These are phyloP conservation scores for Tulasnella calospora DNA, from an alignment of 768 basidiomycete species.

Conservation along the genomic window DNA sequence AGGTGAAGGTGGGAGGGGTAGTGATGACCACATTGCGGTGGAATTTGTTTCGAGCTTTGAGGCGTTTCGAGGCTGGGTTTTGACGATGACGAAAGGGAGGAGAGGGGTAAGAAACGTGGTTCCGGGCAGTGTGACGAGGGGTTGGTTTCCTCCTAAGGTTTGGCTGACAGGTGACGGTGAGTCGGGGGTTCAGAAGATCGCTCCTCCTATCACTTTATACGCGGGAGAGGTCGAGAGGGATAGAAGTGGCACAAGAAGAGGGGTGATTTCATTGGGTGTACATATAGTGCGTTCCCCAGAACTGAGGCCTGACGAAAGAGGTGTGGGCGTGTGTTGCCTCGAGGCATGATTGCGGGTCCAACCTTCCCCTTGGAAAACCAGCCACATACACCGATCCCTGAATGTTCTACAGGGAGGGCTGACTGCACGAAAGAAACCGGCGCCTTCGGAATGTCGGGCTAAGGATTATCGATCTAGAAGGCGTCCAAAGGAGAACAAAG, in stretches of 20 bases:
- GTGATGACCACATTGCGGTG: constrained; percentile 1
- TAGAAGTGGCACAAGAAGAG: not conserved
- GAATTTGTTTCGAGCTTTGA: not conserved
- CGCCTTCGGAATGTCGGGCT: not conserved
- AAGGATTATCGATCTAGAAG: not conserved
- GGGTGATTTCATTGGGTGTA: not conserved
- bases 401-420: not conserved
- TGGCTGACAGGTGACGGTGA: not conserved
- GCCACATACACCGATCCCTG: constrained; percentile 3
- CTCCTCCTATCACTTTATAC: not conserved
- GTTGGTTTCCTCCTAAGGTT: not conserved
- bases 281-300: constrained; percentile 4
- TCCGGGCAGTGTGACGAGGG: not conserved
- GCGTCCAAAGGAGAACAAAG: not conserved
- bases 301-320: constrained; percentile 2
- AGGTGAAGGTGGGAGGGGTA: not conserved
- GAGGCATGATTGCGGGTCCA: not conserved
- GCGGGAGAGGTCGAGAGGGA: not conserved
- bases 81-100: not conserved
- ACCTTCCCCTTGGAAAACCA: not conserved
- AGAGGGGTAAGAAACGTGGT: not conserved
- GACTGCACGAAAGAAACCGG: not conserved
- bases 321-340: constrained; percentile 11
- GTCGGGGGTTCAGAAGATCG: not conserved
- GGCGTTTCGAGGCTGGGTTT: not conserved